These are phyloP conservation scores for Phytopythium ostracodes DNA, from an alignment of 352 stramenopile genomes.

Conservation along the genomic window DNA sequence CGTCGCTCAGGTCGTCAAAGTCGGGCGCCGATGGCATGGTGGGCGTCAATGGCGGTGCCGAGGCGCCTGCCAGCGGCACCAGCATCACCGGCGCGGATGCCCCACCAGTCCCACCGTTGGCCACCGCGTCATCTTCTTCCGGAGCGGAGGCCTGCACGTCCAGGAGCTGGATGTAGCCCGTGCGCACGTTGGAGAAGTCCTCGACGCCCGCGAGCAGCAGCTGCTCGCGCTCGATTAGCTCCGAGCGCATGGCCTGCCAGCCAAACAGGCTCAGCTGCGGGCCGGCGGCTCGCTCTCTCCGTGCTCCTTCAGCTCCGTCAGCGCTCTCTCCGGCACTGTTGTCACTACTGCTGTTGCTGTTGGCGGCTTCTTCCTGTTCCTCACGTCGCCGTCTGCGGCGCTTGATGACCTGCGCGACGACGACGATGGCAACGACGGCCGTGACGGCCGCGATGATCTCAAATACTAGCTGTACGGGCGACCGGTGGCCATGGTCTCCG, in stretches of 20 bases:
- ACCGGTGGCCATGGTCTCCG: conserved; percentile 6
- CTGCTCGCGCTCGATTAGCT: conserved; percentile 46
- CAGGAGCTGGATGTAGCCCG: conserved; percentile 49
- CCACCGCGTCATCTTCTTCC: conserved; percentile 19
- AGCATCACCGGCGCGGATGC: conserved; percentile 28
- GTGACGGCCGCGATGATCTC: conserved; percentile 28
- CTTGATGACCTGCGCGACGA: conserved; percentile 22
- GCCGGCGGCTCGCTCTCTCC: conserved; percentile 5
- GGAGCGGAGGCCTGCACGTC: conserved; percentile 35
- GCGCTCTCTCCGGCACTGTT: conserved; percentile 5
- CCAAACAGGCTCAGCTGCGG: conserved; percentile 43
- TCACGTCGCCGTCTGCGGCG: conserved; percentile 7
- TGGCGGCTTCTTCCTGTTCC: neutral
- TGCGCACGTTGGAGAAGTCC: conserved; percentile 36
- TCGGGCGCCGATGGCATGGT: conserved; percentile 11
- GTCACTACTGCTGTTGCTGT: conserved; percentile 11
- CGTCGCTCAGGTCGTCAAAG: conserved; percentile 14
- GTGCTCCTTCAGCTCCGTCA: conserved; percentile 6
- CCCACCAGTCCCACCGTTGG: too few relatives aligned
- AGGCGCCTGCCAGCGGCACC: conserved; percentile 27
- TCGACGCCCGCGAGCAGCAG: conserved; percentile 33
- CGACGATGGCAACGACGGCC: conserved; percentile 25
- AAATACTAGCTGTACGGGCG: conserved; percentile 16
- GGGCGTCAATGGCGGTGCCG: conserved; percentile 23
- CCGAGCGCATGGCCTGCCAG: conserved; percentile 43